phyloP scores from a whole-genome alignment of 2,329 filamentous ascomycete species.

The Celoporthe dispersa region DNA sequence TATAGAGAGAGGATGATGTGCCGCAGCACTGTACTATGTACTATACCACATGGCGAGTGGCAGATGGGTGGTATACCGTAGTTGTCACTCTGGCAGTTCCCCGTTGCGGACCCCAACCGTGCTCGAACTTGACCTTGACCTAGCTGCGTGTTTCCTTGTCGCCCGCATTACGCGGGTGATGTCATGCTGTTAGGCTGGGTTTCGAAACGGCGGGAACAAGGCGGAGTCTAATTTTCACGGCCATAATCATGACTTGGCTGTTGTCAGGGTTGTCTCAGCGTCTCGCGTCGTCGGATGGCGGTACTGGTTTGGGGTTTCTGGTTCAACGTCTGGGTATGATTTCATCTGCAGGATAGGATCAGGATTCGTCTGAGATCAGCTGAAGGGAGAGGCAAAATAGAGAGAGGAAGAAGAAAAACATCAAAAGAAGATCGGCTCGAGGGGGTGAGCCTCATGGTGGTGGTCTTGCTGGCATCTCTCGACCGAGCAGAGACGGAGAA shows the following conservation, averaged over 20 bases:
- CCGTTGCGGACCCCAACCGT: slow-evolving; percentile 10
- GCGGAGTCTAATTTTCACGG: slow-evolving; percentile 3
- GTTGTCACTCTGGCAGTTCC: too few relatives aligned
- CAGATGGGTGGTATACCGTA: background rate
- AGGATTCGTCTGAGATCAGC: background rate
- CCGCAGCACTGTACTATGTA: background rate
- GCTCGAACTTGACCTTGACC: background rate
- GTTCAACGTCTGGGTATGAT: background rate
- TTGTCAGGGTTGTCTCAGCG: background rate
- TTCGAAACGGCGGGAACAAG: slow-evolving; percentile 4
- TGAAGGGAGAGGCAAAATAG: background rate
- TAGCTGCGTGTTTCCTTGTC: background rate
- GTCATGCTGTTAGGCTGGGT: slow-evolving; percentile 13
- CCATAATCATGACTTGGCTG: background rate
- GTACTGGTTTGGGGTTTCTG: background rate
- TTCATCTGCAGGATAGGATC: background rate
- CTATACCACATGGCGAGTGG: background rate
- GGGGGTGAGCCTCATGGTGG: background rate
- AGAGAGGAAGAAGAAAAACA: background rate
- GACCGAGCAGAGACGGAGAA: background rate
- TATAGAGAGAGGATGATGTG: background rate
- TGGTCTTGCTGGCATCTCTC: background rate
- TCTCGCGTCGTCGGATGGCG: background rate
- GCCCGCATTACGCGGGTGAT: slow-evolving; percentile 16
- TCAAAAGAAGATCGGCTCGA: background rate